Conservation (phyloP, 345 rosid species). For the sweet orange (Citrus sinensis) region DVS_A1.0 CM039165.1:28764001-28764500, state of each 20-base stretch:
- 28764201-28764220: conserved; percentile 21
- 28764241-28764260: not conserved
- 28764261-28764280: too few species aligned
- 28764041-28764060: not conserved
- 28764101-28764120: conserved; percentile 10
- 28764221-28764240: conserved; percentile 21
- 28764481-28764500: too few species aligned
- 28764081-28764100: conserved; percentile 5
- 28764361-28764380: too few species aligned
- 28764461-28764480: too few species aligned
- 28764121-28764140: not conserved
- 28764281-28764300: too few species aligned
- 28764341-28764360: too few species aligned
- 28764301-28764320: too few species aligned
- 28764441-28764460: too few species aligned
- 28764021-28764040: not conserved
- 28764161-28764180: conserved; percentile 10
- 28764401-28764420: too few species aligned
- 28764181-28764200: not conserved
- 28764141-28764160: conserved; percentile 9
- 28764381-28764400: too few species aligned
- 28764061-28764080: conserved; percentile 21
- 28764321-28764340: too few species aligned
- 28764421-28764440: not conserved
- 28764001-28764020: not conserved